A percentile compares a stretch with the other conserved stretches of the same genome.
Conservation (phyloP, 1,139 yeast species). For the Trichomonascaceae sp. region DNA sequence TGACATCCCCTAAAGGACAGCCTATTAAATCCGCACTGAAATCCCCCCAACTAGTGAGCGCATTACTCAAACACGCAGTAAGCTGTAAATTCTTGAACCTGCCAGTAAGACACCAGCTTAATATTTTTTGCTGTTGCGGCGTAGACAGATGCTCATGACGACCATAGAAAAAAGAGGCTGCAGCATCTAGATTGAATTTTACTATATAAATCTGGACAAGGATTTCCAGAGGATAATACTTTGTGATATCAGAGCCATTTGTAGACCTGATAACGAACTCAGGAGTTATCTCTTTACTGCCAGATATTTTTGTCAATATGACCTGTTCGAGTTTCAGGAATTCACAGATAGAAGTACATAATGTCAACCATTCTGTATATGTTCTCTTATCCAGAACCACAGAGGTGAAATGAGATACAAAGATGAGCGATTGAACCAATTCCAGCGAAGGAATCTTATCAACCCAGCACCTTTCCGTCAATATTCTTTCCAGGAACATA, state of each 20-base stretch:
- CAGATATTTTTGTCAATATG: background rate
- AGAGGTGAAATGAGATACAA: background rate
- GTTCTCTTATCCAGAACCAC: background rate
- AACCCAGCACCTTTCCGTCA: slow-evolving; percentile 32
- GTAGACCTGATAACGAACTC: background rate
- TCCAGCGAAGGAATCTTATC: background rate
- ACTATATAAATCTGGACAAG: background rate
- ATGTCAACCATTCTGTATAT: background rate
- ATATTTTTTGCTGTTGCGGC: background rate
- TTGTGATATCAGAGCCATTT: slow-evolving; percentile 4
- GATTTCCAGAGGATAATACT: background rate
- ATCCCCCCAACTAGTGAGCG: background rate
- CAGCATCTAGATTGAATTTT: background rate
- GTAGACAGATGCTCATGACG: background rate
- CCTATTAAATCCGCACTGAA: background rate
- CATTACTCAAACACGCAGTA: background rate
- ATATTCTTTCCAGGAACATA: slow-evolving; percentile 42
- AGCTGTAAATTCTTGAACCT: background rate
- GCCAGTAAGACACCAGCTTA: background rate
- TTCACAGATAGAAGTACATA: background rate
- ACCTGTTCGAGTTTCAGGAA: background rate
- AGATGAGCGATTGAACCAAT: slow-evolving; percentile 1
- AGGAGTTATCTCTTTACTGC: background rate
- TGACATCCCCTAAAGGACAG: background rate
- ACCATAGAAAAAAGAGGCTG: background rate